phyloP scores from a whole-genome alignment of 306 rosid genomes.

The Urtica urens region DNA sequence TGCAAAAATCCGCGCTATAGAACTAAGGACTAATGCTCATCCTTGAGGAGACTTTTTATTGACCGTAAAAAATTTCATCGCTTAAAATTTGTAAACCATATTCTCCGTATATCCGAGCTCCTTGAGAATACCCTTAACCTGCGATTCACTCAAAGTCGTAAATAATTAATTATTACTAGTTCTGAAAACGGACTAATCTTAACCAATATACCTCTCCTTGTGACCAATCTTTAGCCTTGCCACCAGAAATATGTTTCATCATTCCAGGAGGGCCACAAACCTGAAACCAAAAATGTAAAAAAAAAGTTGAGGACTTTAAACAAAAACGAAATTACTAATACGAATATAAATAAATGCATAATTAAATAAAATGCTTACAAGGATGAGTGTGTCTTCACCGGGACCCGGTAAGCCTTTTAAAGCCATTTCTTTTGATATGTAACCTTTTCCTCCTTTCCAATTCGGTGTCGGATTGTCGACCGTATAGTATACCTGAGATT shows the following conservation, averaged over 20 bases:
- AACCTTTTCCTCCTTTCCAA: constrained; percentile 92
- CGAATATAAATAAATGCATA: not conserved
- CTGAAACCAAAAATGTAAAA: constrained; percentile 25
- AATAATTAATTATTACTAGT: not conserved
- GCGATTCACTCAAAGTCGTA: constrained; percentile 7
- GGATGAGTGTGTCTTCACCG: constrained; percentile 58
- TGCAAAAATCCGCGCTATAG: too few relatives aligned
- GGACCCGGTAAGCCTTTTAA: constrained; percentile 86
- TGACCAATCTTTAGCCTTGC: constrained; percentile 68
- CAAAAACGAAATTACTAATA: not conserved
- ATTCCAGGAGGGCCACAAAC: constrained; percentile 98
- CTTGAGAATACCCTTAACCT: constrained; percentile 76
- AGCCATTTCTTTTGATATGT: constrained; percentile 69
- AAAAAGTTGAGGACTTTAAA: not conserved
- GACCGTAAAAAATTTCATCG: constrained; percentile 15
- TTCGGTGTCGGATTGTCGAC: constrained; percentile 72
- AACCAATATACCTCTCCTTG: constrained; percentile 87
- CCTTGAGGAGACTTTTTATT: too few relatives aligned
- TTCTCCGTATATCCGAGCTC: constrained; percentile 82
- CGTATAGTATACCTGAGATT: constrained; percentile 59
- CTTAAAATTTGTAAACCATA: constrained; percentile 95
- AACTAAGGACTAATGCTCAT: too few relatives aligned
- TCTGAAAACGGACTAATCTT: not conserved
- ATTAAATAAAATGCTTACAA: constrained; percentile 44
- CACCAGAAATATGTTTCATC: constrained; percentile 87